Percentiles rank a stretch among this genome's conserved stretches.
Evolutionary conservation across 2,329 filamentous ascomycete genomes (phyloP).

Genomic region (Colletotrichum sp.): DNA sequence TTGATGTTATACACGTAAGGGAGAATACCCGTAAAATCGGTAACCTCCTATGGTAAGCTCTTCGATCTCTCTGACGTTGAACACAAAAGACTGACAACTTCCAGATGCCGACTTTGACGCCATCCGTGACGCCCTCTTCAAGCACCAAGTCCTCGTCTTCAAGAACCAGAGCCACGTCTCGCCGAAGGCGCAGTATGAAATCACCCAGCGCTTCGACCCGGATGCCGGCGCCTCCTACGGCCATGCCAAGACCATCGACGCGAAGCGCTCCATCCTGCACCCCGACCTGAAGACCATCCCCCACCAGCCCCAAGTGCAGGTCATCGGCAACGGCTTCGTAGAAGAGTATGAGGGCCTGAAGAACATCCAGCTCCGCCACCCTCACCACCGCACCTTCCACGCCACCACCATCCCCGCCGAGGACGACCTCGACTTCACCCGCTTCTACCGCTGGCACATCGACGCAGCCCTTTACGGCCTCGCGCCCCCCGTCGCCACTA

Average conservation of each 20-base stretch:
- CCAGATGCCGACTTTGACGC: constrained; percentile 67
- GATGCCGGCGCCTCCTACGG: constrained; percentile 68
- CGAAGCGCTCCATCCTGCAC: constrained; percentile 69
- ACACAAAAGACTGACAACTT: constrained; percentile 20
- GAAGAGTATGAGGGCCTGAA: constrained; percentile 72
- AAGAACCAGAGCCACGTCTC: constrained; percentile 69
- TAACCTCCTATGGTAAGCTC: constrained; percentile 61
- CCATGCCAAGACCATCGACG: constrained; percentile 76
- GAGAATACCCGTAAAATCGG: constrained; percentile 65
- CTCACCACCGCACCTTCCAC: constrained; percentile 81
- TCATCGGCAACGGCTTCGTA: constrained; percentile 79
- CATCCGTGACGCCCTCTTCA: constrained; percentile 71
- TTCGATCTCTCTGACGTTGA: not conserved
- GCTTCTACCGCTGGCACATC: constrained; percentile 82
- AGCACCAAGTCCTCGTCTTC: constrained; percentile 72
- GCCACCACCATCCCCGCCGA: constrained; percentile 62
- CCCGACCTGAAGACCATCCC: constrained; percentile 83
- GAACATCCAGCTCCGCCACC: constrained; percentile 73
- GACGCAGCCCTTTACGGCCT: constrained; percentile 79
- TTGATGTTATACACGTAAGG: constrained; percentile 26
- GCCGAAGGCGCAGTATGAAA: constrained; percentile 74
- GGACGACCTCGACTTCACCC: constrained; percentile 55
- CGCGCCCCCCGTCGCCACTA: constrained; percentile 76
- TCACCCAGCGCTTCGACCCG: constrained; percentile 78
- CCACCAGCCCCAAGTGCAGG: constrained; percentile 76